Conservation (phyloP, 768 basidiomycete genomes). For the Termitomyces sp. region DNA sequence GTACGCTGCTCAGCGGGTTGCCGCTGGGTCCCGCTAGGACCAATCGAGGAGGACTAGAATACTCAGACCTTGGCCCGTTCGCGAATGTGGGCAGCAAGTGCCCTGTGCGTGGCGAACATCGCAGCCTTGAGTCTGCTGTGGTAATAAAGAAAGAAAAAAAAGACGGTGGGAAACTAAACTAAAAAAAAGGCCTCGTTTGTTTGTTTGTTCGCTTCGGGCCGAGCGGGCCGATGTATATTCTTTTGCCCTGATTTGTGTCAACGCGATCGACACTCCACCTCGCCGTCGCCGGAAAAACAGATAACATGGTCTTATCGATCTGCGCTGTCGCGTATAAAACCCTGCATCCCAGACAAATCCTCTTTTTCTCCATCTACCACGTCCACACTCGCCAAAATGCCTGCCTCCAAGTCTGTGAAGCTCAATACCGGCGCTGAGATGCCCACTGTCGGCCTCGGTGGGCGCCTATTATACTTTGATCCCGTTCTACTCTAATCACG, state of each 20-base stretch:
- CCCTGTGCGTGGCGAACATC: slow-evolving; percentile 55
- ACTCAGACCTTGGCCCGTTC: slow-evolving; percentile 42
- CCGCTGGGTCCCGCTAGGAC: slow-evolving; percentile 28
- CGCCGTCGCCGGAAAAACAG: slow-evolving; percentile 15
- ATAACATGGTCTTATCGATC: slow-evolving; percentile 20
- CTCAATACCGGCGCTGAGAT: slow-evolving; percentile 80
- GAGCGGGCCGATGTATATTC: not conserved
- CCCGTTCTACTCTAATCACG: not conserved
- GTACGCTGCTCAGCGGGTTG: slow-evolving; percentile 27
- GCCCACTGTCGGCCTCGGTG: slow-evolving; percentile 71
- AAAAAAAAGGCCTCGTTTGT: too few species aligned
- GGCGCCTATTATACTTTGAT: slow-evolving; percentile 12
- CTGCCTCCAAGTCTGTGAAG: slow-evolving; percentile 46
- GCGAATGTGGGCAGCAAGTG: slow-evolving; percentile 23
- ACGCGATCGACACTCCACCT: too few species aligned
- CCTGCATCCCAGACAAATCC: not conserved
- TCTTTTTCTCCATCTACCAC: slow-evolving; percentile 6
- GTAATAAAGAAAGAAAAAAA: not conserved
- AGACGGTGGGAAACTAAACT: not conserved
- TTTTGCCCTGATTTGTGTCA: too few species aligned
- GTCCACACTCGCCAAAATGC: slow-evolving; percentile 36
- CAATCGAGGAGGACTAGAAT: slow-evolving; percentile 27
- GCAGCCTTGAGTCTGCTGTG: slow-evolving; percentile 40
- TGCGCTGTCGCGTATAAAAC: slow-evolving; percentile 7
- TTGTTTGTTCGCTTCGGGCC: not conserved